Evolutionary conservation across 441 rosid genomes (phyloP).

Genomic region (Erysimum cheiri): DNA sequence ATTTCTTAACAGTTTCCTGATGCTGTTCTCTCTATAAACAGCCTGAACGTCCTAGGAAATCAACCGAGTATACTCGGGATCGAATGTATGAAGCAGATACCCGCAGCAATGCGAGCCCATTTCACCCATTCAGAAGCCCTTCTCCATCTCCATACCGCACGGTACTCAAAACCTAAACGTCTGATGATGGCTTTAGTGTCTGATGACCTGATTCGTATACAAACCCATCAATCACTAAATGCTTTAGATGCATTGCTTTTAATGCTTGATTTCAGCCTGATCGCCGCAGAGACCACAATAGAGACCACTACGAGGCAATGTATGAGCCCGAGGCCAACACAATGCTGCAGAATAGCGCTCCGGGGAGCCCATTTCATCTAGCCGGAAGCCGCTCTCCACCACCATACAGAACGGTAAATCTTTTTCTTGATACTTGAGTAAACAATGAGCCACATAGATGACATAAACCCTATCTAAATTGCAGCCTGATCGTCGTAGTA

Average conservation of each 20-base stretch:
- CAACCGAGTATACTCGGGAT: slow-evolving; percentile 32
- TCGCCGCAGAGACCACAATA: slow-evolving; percentile 34
- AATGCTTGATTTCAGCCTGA: slow-evolving; percentile 35
- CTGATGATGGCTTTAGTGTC: not conserved
- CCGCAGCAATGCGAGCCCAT: slow-evolving; percentile 43
- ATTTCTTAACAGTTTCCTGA: not conserved
- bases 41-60: slow-evolving; percentile 45
- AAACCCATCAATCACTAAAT: slow-evolving; percentile 23
- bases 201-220: not conserved
- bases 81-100: slow-evolving; percentile 42
- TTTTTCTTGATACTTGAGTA: slow-evolving; percentile 20
- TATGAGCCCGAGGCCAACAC: slow-evolving; percentile 34
- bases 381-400: slow-evolving; percentile 39
- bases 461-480: slow-evolving; percentile 1
- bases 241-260: slow-evolving; percentile 1
- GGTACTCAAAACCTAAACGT: slow-evolving; percentile 19
- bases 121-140: slow-evolving; percentile 46
- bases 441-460: slow-evolving; percentile 16
- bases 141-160: slow-evolving; percentile 41
- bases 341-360: slow-evolving; percentile 29
- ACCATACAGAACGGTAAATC: slow-evolving; percentile 21
- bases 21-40: slow-evolving; percentile 4
- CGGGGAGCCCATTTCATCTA: slow-evolving; percentile 42
- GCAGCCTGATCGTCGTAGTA: slow-evolving; percentile 36
- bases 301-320: slow-evolving; percentile 39